Base-by-base conservation (phyloP, 306 rosid genomes). In the Crataegus laevigata region DNA sequence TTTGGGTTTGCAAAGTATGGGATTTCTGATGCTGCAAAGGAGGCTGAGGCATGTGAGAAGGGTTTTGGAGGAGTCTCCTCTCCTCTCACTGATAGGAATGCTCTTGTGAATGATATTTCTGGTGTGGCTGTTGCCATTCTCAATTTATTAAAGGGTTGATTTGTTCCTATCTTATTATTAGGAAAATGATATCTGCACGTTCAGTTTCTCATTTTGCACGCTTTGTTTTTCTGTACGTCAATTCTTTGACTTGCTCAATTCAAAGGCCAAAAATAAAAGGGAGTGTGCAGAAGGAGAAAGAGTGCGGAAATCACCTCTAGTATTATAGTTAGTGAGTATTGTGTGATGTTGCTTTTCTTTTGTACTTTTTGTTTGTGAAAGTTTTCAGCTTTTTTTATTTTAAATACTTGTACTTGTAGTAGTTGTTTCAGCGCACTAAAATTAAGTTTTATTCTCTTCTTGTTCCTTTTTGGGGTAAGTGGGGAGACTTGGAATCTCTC, bases 1-100 rank as follows among this genome's bases (percentile, higher is more conserved):
- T 93, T 77, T 76, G 91, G 91, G 30, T 90, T 93, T 80, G 96
- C 96, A 8, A 85, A 78, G 70, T 89, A 86, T 72, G 89, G 91
- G 30, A 81, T 93, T 18, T 43, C 88, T 66, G 96, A 93, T 84
- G 90, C 85, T 29, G 87, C 83, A 59, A 93, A 90, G 78, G 90
- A 90, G 73, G 81, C 91, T 11, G 77, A 14, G 64, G 75, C 91
- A 13, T 90, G 98, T 21, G 88, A 87, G 50, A 90, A 92, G 83
- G 87, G 80, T 63, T 84, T 90, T 68, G 71, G 88, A 6, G 88
- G 82, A 26, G 22, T 25, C 54, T 14, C 76, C 30, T 86, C 91
- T 0, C 91, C 88, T 0, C 54, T 93, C 65, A 77, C 84, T 15
- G 91, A 86, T 58, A 75, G 88, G 78, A 90, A 87, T 74, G 77